phyloP scores from a whole-genome alignment of 331 rosid species.

The Dryas integrifolia region DNA sequence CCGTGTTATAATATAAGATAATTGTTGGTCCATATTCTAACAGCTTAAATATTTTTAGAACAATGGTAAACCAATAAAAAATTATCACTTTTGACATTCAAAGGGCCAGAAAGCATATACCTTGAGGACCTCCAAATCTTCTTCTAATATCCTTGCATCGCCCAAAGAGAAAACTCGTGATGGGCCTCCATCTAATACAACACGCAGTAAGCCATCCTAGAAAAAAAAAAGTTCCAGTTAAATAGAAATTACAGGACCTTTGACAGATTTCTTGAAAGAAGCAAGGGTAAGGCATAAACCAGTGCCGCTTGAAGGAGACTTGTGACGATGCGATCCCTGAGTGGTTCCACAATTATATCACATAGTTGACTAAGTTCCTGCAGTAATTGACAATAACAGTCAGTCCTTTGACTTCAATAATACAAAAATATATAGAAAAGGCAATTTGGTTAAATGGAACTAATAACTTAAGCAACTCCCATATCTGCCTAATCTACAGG shows the following conservation, averaged over 20 bases:
- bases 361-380: conserved; percentile 84
- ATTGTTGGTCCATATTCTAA: not conserved
- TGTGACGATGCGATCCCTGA: conserved; percentile 90
- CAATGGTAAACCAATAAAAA: not conserved
- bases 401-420: conserved; percentile 20
- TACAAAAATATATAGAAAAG: not conserved
- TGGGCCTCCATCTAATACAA: conserved; percentile 86
- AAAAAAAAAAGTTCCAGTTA: conserved; percentile 22
- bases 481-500: not conserved
- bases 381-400: conserved; percentile 21
- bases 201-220: conserved; percentile 94
- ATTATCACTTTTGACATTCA: conserved; percentile 8
- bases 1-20: not conserved
- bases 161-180: conserved; percentile 57
- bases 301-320: conserved; percentile 98
- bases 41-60: not conserved
- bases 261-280: conserved; percentile 22
- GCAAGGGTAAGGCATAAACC: conserved; percentile 45
- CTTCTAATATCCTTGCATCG: conserved; percentile 85
- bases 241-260: conserved; percentile 16
- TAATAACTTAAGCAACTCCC: not conserved
- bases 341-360: conserved; percentile 80
- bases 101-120: conserved; percentile 39
- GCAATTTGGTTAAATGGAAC: not conserved
- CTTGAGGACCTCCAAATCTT: conserved; percentile 88